Percentiles rank a stretch among this genome's conserved stretches.
Conservation (phyloP, 805 yeast genomes). For the Trichomonascus vanleenenianus region DNA sequence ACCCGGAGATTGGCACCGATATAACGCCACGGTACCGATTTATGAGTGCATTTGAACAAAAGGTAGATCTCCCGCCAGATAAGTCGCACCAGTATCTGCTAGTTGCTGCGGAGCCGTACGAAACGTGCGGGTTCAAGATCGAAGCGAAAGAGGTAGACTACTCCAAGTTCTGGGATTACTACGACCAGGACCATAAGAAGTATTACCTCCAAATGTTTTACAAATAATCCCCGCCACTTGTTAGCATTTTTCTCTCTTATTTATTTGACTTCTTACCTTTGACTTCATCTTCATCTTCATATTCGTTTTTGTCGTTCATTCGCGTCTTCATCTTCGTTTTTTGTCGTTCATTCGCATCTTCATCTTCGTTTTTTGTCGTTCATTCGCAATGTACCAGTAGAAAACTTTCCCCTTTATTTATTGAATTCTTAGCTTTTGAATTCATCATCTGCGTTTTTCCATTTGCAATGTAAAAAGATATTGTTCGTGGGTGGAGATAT, state of each 20-base stretch:
- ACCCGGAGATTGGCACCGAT: conserved; percentile 39
- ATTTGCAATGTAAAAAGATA: no score
- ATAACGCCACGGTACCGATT: conserved; percentile 60
- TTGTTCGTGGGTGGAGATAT: no score
- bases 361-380: no score
- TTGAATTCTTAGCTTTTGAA: no score
- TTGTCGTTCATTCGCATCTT: no score
- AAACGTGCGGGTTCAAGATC: conserved; percentile 66
- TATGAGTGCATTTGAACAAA: conserved; percentile 70
- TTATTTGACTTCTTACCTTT: not conserved
- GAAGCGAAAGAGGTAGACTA: conserved; percentile 50
- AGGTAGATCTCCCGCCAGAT: conserved; percentile 37
- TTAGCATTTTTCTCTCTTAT: not conserved
- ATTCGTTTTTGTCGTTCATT: no score
- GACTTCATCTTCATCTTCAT: not conserved
- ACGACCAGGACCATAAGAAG: conserved; percentile 63
- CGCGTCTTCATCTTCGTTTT: no score
- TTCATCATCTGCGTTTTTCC: no score
- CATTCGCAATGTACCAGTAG: no score
- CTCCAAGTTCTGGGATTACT: conserved; percentile 52
- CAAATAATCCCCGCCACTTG: conserved; percentile 4
- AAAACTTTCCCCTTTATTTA: no score
- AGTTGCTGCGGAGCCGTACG: conserved; percentile 85
- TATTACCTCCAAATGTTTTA: conserved; percentile 68
- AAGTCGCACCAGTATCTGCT: conserved; percentile 60